Percentiles rank a stretch among this genome's conserved stretches.
phyloP scores from a whole-genome alignment of 2,329 filamentous ascomycete species.

The Arthroderma uncinatum region DNA sequence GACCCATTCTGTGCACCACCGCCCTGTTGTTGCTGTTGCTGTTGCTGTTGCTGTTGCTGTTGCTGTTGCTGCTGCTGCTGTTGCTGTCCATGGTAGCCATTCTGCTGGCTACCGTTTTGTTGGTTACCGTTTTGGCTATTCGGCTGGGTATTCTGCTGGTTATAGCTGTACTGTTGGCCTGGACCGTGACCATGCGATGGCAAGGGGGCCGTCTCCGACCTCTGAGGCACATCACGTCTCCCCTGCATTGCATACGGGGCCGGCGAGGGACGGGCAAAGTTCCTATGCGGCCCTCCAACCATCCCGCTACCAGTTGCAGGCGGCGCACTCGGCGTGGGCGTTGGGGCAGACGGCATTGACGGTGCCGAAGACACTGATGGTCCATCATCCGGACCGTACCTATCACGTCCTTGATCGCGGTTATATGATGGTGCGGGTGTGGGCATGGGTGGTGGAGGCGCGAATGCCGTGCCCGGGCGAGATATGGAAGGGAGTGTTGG shows the following conservation, averaged over 20 bases:
- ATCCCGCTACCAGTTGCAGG: background rate
- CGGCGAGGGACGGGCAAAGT: slow-evolving; percentile 8
- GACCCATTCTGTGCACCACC: background rate
- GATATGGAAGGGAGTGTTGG: background rate
- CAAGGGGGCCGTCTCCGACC: slow-evolving; percentile 9
- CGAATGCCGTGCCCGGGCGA: background rate
- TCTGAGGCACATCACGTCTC: background rate
- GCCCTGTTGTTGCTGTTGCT: background rate
- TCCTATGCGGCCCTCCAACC: slow-evolving; percentile 6
- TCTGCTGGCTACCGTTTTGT: background rate
- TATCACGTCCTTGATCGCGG: background rate
- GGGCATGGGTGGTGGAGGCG: background rate
- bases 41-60: background rate
- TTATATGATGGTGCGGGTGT: background rate
- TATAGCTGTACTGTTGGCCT: background rate
- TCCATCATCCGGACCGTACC: background rate
- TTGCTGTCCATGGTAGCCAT: too few species aligned
- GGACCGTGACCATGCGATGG: background rate
- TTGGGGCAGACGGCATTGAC: background rate
- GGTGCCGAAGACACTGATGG: background rate
- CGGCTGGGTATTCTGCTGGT: background rate
- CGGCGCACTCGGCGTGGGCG: slow-evolving; percentile 7
- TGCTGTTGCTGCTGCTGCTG: background rate
- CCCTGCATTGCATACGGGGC: background rate
- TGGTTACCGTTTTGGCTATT: background rate